A percentile compares a stretch with the other conserved stretches of the same genome.
Evolutionary conservation across 139 green algal genomes (phyloP).

Genomic region (Edaphochlamys debaryana): DNA sequence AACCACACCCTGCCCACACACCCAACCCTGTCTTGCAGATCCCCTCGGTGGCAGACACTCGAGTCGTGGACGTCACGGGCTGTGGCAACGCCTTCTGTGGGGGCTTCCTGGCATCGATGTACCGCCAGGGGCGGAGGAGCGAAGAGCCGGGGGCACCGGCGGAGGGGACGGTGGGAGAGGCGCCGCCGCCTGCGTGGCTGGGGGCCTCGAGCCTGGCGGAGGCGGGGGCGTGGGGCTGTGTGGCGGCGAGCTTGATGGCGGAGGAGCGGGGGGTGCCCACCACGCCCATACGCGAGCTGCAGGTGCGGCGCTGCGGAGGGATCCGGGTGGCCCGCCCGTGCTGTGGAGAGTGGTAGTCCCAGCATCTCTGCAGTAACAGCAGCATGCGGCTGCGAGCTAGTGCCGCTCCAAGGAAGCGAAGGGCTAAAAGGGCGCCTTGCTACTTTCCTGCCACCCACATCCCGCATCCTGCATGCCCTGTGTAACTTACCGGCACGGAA

Average conservation of each 20-base stretch:
- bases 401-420: no score
- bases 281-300: conserved; percentile 11
- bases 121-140: not conserved
- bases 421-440: no score
- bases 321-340: no score
- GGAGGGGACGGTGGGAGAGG: not conserved
- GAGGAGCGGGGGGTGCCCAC: conserved; percentile 45
- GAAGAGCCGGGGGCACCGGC: not conserved
- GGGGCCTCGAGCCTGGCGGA: not conserved
- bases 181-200: not conserved
- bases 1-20: no score
- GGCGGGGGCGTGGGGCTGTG: conserved; percentile 21
- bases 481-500: not conserved
- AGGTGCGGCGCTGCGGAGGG: not conserved
- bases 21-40: no score
- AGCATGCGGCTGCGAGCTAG: no score
- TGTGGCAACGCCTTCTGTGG: conserved; percentile 78
- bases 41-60: conserved; percentile 46
- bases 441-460: no score
- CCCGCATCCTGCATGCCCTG: not conserved
- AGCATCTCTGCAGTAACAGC: no score
- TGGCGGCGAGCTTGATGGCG: conserved; percentile 43
- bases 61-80: conserved; percentile 64
- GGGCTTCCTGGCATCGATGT: conserved; percentile 58
- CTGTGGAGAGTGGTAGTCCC: no score